Percentiles rank a stretch among this genome's conserved stretches.
These are phyloP conservation scores for Leccinum fibrillosum DNA, from an alignment of 768 basidiomycete genomes.

Conservation along the genomic window DNA sequence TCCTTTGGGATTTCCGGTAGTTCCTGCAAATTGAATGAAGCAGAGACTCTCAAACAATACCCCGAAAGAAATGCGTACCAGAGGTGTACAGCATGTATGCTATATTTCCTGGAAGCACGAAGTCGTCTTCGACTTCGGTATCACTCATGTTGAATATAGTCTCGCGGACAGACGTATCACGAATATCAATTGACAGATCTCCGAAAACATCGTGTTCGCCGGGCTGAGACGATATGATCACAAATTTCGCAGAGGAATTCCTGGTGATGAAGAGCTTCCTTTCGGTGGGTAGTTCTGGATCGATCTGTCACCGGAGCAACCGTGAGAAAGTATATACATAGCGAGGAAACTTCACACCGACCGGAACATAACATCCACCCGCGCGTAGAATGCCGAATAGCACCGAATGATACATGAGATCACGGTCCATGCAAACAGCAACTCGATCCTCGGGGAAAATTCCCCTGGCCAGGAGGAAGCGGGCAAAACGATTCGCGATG, in stretches of 20 bases:
- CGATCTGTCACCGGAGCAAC: conserved; percentile 36
- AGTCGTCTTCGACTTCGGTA: conserved; percentile 22
- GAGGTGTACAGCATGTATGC: conserved; percentile 52
- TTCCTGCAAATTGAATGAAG: conserved; percentile 31
- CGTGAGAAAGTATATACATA: background rate
- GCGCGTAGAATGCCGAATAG: conserved; percentile 45
- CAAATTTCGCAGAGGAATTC: conserved; percentile 41
- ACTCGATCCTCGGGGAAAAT: conserved; percentile 39
- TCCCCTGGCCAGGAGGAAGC: conserved; percentile 37
- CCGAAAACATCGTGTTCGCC: conserved; percentile 14
- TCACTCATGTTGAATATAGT: conserved; percentile 29
- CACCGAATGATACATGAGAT: conserved; percentile 39
- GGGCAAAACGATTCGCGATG: conserved; percentile 40
- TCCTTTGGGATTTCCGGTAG: conserved; percentile 51
- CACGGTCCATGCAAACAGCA: conserved; percentile 44
- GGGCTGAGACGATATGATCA: conserved; percentile 33
- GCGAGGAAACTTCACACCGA: conserved; percentile 21
- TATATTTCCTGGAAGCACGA: conserved; percentile 30
- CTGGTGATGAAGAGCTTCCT: conserved; percentile 43
- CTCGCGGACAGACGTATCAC: conserved; percentile 17
- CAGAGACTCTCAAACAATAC: background rate
- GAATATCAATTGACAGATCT: conserved; percentile 20
- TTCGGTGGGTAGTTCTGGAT: conserved; percentile 46
- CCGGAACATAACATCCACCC: conserved; percentile 52
- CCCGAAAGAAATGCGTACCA: conserved; percentile 26